Percentiles rank a stretch among this genome's conserved stretches.
Conservation (phyloP, 306 rosid species). For the Vicia faba region DNA sequence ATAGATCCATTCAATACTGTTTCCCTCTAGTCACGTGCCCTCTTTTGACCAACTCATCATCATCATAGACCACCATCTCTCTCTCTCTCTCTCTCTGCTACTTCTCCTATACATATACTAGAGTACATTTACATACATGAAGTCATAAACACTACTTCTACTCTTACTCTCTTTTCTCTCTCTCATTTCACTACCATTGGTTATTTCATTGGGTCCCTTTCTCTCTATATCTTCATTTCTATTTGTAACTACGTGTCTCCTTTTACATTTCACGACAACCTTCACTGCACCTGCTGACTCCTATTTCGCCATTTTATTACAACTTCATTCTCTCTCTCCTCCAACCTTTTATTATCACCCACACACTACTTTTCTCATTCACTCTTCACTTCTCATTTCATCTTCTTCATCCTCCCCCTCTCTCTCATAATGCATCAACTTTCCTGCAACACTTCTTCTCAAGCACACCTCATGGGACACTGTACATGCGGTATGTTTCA, state of each 20-base stretch:
- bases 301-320: constrained; percentile 70
- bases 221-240: not conserved
- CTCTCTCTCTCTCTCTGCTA: constrained; percentile 17
- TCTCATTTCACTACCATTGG: too few species aligned
- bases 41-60: constrained; percentile 79
- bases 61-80: constrained; percentile 38
- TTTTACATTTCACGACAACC: constrained; percentile 72
- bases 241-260: constrained; percentile 35
- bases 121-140: not conserved
- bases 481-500: constrained; percentile 69
- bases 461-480: constrained; percentile 58
- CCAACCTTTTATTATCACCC: not conserved
- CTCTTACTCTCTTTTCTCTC: not conserved
- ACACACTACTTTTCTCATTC: too few species aligned
- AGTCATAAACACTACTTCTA: not conserved
- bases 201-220: not conserved
- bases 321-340: constrained; percentile 25
- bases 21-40: constrained; percentile 93
- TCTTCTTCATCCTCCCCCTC: not conserved
- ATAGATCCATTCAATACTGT: constrained; percentile 97
- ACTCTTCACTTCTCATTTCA: not conserved
- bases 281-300: constrained; percentile 87
- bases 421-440: constrained; percentile 54
- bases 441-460: constrained; percentile 52
- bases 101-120: too few species aligned